These are phyloP conservation scores for Ogataea trehaloabstinens DNA, from an alignment of 805 yeast genomes.

Conservation along the genomic window DNA sequence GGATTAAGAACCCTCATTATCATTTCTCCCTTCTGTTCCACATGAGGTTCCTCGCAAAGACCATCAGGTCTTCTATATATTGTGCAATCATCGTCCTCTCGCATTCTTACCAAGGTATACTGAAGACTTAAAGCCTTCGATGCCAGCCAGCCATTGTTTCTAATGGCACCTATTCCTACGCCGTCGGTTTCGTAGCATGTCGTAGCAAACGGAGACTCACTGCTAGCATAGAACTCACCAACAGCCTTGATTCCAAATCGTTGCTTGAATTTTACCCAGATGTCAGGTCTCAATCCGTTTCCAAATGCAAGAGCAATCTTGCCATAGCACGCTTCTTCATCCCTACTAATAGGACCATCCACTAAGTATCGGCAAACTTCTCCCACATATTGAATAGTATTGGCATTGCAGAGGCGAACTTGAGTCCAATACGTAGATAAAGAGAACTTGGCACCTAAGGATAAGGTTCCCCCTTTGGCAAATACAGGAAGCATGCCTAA, in stretches of 20 bases:
- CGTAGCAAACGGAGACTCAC: conserved; percentile 88
- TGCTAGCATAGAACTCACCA: conserved; percentile 92
- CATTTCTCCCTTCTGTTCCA: conserved; percentile 82
- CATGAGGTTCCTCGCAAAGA: conserved; percentile 49
- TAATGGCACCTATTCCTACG: conserved; percentile 82
- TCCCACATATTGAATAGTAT: conserved; percentile 90
- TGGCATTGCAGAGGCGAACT: conserved; percentile 64
- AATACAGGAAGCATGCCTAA: conserved; percentile 70
- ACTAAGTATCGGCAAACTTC: conserved; percentile 87
- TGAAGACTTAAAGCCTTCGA: conserved; percentile 48
- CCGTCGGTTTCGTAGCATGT: conserved; percentile 63
- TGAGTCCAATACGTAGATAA: conserved; percentile 89
- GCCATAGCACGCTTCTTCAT: conserved; percentile 25
- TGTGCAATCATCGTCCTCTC: conserved; percentile 72
- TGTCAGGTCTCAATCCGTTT: conserved; percentile 85
- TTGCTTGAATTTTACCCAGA: conserved; percentile 78
- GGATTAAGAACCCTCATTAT: conserved; percentile 68
- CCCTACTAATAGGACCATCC: conserved; percentile 42
- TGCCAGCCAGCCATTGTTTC: conserved; percentile 78
- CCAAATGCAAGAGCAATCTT: conserved; percentile 74
- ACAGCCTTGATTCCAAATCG: conserved; percentile 72
- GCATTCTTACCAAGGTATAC: conserved; percentile 69
- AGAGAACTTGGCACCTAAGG: conserved; percentile 78
- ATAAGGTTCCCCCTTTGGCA: conserved; percentile 67
- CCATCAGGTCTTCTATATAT: conserved; percentile 70